A percentile compares a stretch with the other conserved stretches of the same genome.
Evolutionary conservation across 371 early-diverging fungal species (phyloP).

Genomic region (Mucor plumbeus): DNA sequence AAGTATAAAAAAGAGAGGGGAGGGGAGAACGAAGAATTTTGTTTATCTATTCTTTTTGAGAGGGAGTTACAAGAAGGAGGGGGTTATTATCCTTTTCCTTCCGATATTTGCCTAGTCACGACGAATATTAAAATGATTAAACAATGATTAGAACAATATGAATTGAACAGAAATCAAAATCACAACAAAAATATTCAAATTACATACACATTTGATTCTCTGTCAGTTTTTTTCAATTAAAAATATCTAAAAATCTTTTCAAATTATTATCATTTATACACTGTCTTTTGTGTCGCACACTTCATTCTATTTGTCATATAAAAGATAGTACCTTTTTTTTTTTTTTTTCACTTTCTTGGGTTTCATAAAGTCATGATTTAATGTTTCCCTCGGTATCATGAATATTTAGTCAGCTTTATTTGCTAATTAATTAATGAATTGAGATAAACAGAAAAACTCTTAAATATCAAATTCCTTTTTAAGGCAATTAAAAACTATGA

Average conservation of each 20-base stretch:
- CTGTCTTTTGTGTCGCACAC: background rate
- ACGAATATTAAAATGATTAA: background rate
- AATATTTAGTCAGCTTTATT: slow-evolving; percentile 4
- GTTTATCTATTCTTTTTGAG: slow-evolving; percentile 4
- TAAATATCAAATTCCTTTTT: slow-evolving; percentile 5
- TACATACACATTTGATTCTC: background rate
- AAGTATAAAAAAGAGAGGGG: background rate
- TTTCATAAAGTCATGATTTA: background rate
- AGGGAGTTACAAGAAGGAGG: slow-evolving; percentile 1
- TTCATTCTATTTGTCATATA: background rate
- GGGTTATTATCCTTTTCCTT: slow-evolving; percentile 9
- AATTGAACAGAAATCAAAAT: no score
- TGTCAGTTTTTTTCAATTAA: no score
- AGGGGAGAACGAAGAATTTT: background rate
- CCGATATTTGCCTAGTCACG: slow-evolving; percentile 8
- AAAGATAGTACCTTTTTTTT: slow-evolving; percentile 2
- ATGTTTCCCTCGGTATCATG: background rate
- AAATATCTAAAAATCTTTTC: background rate
- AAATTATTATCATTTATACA: background rate
- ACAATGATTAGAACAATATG: background rate
- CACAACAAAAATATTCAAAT: no score
- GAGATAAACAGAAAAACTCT: background rate
- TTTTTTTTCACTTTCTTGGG: background rate
- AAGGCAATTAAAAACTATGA: background rate
- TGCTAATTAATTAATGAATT: background rate